Evolutionary conservation across 2,329 filamentous ascomycete species (phyloP).

Genomic region (Purpureocillium lavendulum): DNA sequence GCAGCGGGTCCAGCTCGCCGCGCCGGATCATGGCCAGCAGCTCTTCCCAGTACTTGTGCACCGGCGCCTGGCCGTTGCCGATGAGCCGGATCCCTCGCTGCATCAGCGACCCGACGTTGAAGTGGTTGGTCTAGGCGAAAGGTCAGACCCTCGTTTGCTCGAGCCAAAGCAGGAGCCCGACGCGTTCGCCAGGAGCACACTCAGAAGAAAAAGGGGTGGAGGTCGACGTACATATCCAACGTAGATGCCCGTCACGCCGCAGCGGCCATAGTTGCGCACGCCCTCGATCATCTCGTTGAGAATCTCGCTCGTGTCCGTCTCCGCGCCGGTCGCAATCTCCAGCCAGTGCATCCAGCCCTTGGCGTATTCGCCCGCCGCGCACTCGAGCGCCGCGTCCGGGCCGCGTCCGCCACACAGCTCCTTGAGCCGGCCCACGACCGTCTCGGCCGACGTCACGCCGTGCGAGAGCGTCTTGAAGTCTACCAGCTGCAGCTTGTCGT

Average conservation of each 20-base stretch:
- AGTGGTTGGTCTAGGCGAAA: slow-evolving; percentile 57
- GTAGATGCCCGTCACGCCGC: slow-evolving; percentile 68
- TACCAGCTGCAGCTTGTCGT: slow-evolving; percentile 53
- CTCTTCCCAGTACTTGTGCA: slow-evolving; percentile 77
- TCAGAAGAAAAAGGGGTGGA: too few species aligned
- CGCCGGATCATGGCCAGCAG: slow-evolving; percentile 60
- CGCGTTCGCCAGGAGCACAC: too few species aligned
- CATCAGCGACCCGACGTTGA: slow-evolving; percentile 80
- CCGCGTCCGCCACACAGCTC: slow-evolving; percentile 65
- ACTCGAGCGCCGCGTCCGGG: slow-evolving; percentile 67
- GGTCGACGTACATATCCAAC: slow-evolving; percentile 42
- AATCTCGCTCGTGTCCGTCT: slow-evolving; percentile 79
- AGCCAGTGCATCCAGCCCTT: slow-evolving; percentile 54
- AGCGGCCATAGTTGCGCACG: slow-evolving; percentile 64
- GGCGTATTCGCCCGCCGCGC: slow-evolving; percentile 51
- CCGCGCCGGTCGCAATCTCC: slow-evolving; percentile 54
- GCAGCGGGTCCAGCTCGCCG: slow-evolving; percentile 62
- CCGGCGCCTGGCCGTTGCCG: slow-evolving; percentile 58
- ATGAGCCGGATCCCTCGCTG: slow-evolving; percentile 76
- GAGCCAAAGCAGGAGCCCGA: too few species aligned
- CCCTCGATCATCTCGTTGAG: slow-evolving; percentile 72
- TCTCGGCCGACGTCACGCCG: slow-evolving; percentile 48
- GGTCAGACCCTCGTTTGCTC: too few species aligned
- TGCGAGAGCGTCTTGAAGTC: slow-evolving; percentile 56
- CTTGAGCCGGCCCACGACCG: slow-evolving; percentile 64